phyloP scores from a whole-genome alignment of 176 grass and related monocot genomes.

The Aegilops tauschii region DNA sequence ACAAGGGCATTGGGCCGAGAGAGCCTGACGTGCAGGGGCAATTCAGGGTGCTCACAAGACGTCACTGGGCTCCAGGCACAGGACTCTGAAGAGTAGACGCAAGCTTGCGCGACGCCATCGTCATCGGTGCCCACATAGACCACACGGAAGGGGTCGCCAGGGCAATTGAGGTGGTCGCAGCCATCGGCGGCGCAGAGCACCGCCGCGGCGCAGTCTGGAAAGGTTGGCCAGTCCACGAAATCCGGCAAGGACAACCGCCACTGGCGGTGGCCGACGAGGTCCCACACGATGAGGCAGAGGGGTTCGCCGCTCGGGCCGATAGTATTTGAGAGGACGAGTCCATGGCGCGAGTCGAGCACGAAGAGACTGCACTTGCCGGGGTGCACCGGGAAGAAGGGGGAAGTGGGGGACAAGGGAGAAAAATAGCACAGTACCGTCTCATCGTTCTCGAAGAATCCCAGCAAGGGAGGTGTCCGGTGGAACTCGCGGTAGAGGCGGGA shows the following conservation, averaged over 20 bases:
- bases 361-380: background rate
- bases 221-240: background rate
- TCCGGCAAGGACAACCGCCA: background rate
- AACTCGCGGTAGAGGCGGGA: constrained; percentile 2
- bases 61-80: background rate
- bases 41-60: background rate
- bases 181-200: constrained; percentile 8
- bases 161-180: background rate
- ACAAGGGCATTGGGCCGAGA: background rate
- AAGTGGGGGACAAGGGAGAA: background rate
- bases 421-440: background rate
- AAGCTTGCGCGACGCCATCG: background rate
- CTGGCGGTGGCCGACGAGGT: background rate
- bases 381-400: background rate
- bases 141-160: background rate
- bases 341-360: background rate
- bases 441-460: constrained; percentile 9
- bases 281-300: background rate
- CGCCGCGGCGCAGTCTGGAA: background rate
- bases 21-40: background rate
- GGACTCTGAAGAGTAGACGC: background rate
- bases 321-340: background rate
- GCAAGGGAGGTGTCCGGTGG: constrained; percentile 1
- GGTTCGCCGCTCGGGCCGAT: background rate
- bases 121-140: background rate